Base-by-base conservation (phyloP, 495 filamentous ascomycete genomes). In the Terfezia claveryi region DNA sequence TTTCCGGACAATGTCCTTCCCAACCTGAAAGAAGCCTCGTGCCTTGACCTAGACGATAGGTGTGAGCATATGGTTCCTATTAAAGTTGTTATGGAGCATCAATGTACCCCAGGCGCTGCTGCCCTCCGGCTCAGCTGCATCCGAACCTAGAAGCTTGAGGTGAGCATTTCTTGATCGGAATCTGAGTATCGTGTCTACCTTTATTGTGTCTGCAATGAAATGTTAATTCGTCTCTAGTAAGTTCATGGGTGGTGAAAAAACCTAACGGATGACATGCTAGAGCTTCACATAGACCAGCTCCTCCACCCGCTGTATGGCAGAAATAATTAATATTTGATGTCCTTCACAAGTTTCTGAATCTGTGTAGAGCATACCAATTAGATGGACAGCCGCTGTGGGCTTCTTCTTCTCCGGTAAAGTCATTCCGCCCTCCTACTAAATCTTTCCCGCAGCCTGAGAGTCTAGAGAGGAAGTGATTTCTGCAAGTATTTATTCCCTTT, bases 241-340 rank as follows among this genome's bases (percentile, higher is more conserved):
- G 27, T 32, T 32, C 2, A 32, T 4, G 27, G 7, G 27, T 4
- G 4, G 27, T 57, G n/a, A 9, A 68, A 75, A 59, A 75, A 92
- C 85, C 85, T 36, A 99, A 75, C 56, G 92, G 92, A 73, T 99
- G 92, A 70, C 92, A 99, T 57, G 77, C 86, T 52, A 99, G 79
- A 32, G 92, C 92, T 71, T 99, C 92, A 85, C 95, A 96, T 86
- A 96, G 94, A 65, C 92, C 92, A 54, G 92, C 92, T 65, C 86
- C 88, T 66, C 92, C 92, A 66, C 92, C 92, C 71, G 92, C 91
- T 96, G 64, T 59, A 38, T 37, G 8, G 8, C 36, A 16, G 8
- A 23, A 6, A 54, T 9, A 53, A 27, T 10, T 51, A 23, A 36
- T 23, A 50, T 23, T 32, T 50, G 38, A 61, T 11, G 49, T 16